A percentile compares a stretch with the other conserved stretches of the same genome.
phyloP scores from a whole-genome alignment of 2,329 filamentous ascomycete species.

The Amauroascus niger region DNA sequence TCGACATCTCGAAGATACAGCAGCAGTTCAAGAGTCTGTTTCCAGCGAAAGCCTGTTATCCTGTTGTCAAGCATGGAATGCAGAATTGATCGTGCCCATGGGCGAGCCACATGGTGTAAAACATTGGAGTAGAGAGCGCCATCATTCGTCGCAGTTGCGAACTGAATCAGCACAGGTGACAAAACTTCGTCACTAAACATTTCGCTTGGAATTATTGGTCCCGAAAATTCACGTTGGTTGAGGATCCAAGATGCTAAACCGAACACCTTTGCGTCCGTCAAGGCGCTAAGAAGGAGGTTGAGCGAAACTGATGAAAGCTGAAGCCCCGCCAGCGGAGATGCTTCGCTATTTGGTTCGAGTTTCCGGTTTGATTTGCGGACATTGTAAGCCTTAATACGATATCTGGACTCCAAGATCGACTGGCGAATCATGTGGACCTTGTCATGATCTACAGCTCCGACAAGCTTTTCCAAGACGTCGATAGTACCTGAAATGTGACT shows the following conservation, averaged over 20 bases:
- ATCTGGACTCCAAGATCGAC: constrained; percentile 11
- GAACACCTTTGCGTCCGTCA: constrained; percentile 22
- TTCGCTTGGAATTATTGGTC: constrained; percentile 34
- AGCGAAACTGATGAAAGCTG: constrained; percentile 10
- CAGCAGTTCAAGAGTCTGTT: constrained; percentile 26
- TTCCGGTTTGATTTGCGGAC: constrained; percentile 4
- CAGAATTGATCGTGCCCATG: constrained; percentile 29
- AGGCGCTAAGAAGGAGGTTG: constrained; percentile 9
- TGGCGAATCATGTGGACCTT: constrained; percentile 9
- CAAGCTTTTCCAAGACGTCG: constrained; percentile 14
- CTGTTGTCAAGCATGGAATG: constrained; percentile 30
- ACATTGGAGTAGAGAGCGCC: constrained; percentile 24
- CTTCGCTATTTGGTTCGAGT: not conserved
- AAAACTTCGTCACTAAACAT: constrained; percentile 42
- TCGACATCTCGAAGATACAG: constrained; percentile 28
- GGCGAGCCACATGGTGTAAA: constrained; percentile 25
- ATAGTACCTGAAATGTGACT: constrained; percentile 14
- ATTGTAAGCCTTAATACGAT: constrained; percentile 8
- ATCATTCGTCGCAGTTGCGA: constrained; percentile 44
- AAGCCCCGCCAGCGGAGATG: not conserved
- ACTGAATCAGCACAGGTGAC: constrained; percentile 46
- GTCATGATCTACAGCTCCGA: constrained; percentile 9
- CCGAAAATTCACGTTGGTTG: constrained; percentile 37
- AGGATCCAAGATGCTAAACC: constrained; percentile 47
- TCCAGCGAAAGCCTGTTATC: constrained; percentile 29